Percentiles rank a stretch among this genome's conserved stretches.
phyloP scores from a whole-genome alignment of 306 rosid genomes.

The Hippophae rhamnoides region DNA sequence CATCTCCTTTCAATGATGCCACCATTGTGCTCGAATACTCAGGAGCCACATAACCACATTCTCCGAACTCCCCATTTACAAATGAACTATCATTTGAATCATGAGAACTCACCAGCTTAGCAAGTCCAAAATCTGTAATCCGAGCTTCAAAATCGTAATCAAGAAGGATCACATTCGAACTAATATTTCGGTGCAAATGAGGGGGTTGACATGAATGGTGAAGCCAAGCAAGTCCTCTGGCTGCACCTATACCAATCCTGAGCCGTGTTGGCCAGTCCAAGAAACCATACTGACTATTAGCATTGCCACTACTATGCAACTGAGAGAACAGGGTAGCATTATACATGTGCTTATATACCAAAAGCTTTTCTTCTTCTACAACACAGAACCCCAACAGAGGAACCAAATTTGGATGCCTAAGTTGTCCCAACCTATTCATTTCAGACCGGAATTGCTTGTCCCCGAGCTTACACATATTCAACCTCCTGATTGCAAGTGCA shows the following conservation, averaged over 20 bases:
- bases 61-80: conserved; percentile 46
- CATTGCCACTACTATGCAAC: conserved; percentile 33
- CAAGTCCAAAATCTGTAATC: conserved; percentile 40
- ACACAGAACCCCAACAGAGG: conserved; percentile 47
- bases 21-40: conserved; percentile 51
- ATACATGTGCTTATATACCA: conserved; percentile 58
- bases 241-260: conserved; percentile 45
- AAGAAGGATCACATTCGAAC: conserved; percentile 43
- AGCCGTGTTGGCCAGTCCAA: conserved; percentile 50
- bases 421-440: conserved; percentile 45
- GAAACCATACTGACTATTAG: conserved; percentile 36
- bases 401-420: conserved; percentile 50
- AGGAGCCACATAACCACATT: conserved; percentile 49
- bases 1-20: conserved; percentile 46
- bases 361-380: conserved; percentile 50
- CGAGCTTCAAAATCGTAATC: conserved; percentile 56
- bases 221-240: conserved; percentile 57
- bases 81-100: conserved; percentile 42
- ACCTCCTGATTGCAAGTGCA: conserved; percentile 39
- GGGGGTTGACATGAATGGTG: conserved; percentile 54
- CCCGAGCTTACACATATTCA: conserved; percentile 34
- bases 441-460: conserved; percentile 45
- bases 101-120: conserved; percentile 33
- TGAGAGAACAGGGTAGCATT: conserved; percentile 42
- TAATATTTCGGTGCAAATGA: conserved; percentile 39